Evolutionary conservation across 2,329 filamentous ascomycete species (phyloP), one percentile per base, ranked within the genome.

Genomic region (Colletotrichum magnum): DNA sequence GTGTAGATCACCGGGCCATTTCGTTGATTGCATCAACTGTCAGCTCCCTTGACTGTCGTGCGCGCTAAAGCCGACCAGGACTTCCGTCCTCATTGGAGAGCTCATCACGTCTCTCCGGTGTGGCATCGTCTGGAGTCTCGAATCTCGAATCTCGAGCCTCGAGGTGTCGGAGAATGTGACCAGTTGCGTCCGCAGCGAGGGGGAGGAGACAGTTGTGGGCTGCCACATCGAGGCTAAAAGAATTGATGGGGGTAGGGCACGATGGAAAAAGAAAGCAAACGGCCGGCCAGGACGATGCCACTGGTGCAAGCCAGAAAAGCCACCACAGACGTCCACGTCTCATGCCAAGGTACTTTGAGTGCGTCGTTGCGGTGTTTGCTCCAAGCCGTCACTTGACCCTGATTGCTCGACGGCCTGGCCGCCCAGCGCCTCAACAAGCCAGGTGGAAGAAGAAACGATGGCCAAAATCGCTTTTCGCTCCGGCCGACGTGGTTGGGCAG

Each of bases 181-280:
- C 21, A 63, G 36, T 26, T 47, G 45, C 13, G 41, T 43, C 41
- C 41, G 16, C 41, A n/a, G 13, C 13, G 16, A 53, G 45, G 52
- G 53, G 52, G 32, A 47, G 47, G n/a, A 51, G 36, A 53, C 45
- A 52, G 45, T 21, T 18, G 59, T 58, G 32, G 41, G 54, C 16
- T 58, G 61, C 54, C 43, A 43, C 32, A 45, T 64, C 50, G 21
- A 48, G n/a, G n/a, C 61, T 47, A 54, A 21, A 62, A 41, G 59
- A 53, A 58, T 66, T 41, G 54, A 56, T 66, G 50, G 36, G 26
- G 5, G 54, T 48, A 43, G 26, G 5, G 54, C 48, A 43, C 62
- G 41, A 21, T 39, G 28, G 41, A 56, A 69, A 66, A 69, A 69
- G 66, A 48, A 69, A 69, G 66, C 54, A 66, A 52, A 48, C 9